Evolutionary conservation across 1,284 basidiomycete species (phyloP).

Genomic region (Rhodotorula glutinis): DNA sequence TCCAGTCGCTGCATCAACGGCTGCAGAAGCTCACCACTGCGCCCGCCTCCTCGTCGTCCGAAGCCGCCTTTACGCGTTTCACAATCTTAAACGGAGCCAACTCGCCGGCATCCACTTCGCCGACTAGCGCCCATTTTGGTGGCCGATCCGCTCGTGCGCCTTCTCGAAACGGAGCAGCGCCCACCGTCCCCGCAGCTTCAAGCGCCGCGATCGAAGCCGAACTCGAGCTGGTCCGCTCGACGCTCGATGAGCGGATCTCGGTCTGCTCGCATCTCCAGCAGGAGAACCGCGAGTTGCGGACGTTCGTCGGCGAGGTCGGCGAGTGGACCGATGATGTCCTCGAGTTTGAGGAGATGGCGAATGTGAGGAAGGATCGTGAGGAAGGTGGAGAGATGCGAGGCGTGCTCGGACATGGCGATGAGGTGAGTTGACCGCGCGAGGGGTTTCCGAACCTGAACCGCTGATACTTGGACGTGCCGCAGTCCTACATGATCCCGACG

Average conservation of each 20-base stretch:
- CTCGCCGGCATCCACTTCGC: background rate
- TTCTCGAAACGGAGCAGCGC: background rate
- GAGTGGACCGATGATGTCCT: conserved; percentile 31
- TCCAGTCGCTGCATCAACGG: conserved; percentile 15
- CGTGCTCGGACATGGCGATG: conserved; percentile 3
- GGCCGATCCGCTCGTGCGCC: background rate
- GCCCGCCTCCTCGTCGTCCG: conserved; percentile 8
- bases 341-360: conserved; percentile 8
- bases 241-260: conserved; percentile 15
- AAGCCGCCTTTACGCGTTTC: conserved; percentile 10
- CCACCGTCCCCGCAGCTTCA: background rate
- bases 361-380: background rate
- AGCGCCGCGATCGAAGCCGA: conserved; percentile 16
- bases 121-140: background rate
- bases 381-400: conserved; percentile 18
- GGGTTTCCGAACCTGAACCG: background rate
- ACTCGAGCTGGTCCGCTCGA: conserved; percentile 19
- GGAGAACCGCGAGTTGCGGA: conserved; percentile 21
- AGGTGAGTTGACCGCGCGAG: conserved; percentile 3
- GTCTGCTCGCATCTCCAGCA: conserved; percentile 1
- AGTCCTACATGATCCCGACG: conserved; percentile 23
- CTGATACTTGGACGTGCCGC: background rate
- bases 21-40: conserved; percentile 28
- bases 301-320: conserved; percentile 31
- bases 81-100: conserved; percentile 2